A percentile compares a stretch with the other conserved stretches of the same genome.
phyloP scores from a whole-genome alignment of 2,329 filamentous ascomycete species.

The Nigrospora sphaerica region DNA sequence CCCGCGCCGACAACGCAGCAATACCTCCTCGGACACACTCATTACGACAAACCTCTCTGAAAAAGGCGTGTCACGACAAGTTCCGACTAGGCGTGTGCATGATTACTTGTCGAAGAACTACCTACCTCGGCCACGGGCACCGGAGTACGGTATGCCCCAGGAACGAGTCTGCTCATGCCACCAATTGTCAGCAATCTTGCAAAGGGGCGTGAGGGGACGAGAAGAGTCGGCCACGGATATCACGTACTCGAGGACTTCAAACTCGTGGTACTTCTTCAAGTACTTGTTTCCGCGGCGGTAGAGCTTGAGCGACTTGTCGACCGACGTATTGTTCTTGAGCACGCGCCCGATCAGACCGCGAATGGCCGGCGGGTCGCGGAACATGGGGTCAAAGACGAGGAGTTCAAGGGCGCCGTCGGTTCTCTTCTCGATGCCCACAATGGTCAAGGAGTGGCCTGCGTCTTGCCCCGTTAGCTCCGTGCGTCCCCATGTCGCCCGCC shows the following conservation, averaged over 20 bases:
- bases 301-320: conserved; percentile 51
- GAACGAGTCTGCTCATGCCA: too few species aligned
- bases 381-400: conserved; percentile 84
- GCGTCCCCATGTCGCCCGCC: not conserved
- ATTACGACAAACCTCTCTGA: too few species aligned
- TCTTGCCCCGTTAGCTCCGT: not conserved
- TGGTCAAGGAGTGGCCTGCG: conserved; percentile 78
- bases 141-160: too few species aligned
- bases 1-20: too few species aligned
- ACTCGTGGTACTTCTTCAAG: conserved; percentile 64
- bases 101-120: too few species aligned
- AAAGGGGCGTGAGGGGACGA: too few species aligned
- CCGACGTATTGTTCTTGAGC: conserved; percentile 36
- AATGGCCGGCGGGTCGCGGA: conserved; percentile 60
- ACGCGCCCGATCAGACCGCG: conserved; percentile 46
- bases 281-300: conserved; percentile 68
- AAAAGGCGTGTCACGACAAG: too few species aligned
- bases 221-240: too few species aligned
- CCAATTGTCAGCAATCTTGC: too few species aligned
- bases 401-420: conserved; percentile 59
- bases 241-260: conserved; percentile 71
- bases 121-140: too few species aligned
- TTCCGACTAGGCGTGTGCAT: too few species aligned
- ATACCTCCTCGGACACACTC: too few species aligned
- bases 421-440: conserved; percentile 73